Evolutionary conservation across 1,284 basidiomycete species (phyloP).

Genomic region (Singerocomus inundabilis): DNA sequence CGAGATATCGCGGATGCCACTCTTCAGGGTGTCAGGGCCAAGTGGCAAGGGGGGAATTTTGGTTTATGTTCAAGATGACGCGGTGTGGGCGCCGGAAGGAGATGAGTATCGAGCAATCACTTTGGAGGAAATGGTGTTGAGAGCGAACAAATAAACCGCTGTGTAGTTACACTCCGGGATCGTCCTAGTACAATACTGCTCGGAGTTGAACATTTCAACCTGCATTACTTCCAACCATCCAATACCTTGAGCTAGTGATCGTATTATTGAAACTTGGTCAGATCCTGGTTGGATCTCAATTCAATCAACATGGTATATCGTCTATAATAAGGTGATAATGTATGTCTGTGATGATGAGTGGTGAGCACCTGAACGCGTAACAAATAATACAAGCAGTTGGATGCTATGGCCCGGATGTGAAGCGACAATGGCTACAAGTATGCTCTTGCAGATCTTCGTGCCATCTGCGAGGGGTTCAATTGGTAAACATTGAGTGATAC

Average conservation of each 20-base stretch:
- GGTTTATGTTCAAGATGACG: conserved; percentile 86
- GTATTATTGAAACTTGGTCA: not conserved
- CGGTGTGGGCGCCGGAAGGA: conserved; percentile 71
- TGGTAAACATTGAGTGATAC: conserved; percentile 3
- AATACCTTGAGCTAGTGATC: not conserved
- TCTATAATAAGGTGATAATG: conserved; percentile 33
- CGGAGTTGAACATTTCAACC: not conserved
- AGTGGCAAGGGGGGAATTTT: conserved; percentile 84
- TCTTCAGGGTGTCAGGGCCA: conserved; percentile 80
- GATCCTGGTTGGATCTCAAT: not conserved
- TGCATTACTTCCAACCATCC: too few relatives aligned
- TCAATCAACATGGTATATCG: conserved; percentile 10
- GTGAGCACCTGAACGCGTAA: conserved; percentile 28
- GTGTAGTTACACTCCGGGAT: not conserved
- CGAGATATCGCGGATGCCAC: conserved; percentile 77
- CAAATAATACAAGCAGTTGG: conserved; percentile 20
- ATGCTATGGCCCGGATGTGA: conserved; percentile 5
- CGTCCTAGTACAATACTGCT: not conserved
- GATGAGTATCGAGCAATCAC: conserved; percentile 62
- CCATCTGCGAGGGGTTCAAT: conserved; percentile 32
- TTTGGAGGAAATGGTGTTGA: conserved; percentile 68
- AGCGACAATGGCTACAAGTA: conserved; percentile 29
- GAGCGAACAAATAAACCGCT: conserved; percentile 42
- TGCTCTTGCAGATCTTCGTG: conserved; percentile 38
- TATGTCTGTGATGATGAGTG: conserved; percentile 30